phyloP scores from a whole-genome alignment of 1,284 basidiomycete genomes.

The Austroboletus rostrupii region DNA sequence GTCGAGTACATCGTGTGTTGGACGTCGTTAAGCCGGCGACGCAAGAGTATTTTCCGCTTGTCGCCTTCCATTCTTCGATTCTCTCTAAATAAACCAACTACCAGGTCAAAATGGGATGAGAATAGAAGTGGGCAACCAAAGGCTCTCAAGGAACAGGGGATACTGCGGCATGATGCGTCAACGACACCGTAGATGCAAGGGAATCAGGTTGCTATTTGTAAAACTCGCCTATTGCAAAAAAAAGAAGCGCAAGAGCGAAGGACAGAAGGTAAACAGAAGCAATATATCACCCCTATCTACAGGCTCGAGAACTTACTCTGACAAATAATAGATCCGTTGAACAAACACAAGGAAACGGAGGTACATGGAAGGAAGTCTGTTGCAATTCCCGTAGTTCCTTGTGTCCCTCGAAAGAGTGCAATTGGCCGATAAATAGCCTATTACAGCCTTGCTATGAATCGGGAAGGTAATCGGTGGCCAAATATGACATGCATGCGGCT shows the following conservation, averaged over 20 bases:
- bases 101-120: slow-evolving; percentile 6
- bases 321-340: background rate
- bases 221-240: background rate
- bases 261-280: background rate
- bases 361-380: slow-evolving; percentile 3
- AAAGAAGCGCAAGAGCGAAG: background rate
- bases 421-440: background rate
- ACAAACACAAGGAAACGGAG: background rate
- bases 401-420: background rate
- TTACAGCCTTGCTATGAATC: slow-evolving; percentile 7
- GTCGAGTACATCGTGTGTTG: background rate
- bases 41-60: background rate
- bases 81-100: slow-evolving; percentile 6
- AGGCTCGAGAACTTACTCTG: background rate
- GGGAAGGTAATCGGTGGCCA: slow-evolving; percentile 7
- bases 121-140: slow-evolving; percentile 11
- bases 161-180: background rate
- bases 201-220: slow-evolving; percentile 1
- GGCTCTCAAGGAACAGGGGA: slow-evolving; percentile 5
- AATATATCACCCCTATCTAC: slow-evolving; percentile 4
- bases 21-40: background rate
- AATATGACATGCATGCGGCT: slow-evolving; percentile 1
- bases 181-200: background rate
- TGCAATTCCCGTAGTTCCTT: slow-evolving; percentile 4
- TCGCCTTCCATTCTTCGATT: slow-evolving; percentile 7